Base-by-base conservation (phyloP, 306 rosid genomes). In the Nissolia schottii region DNA sequence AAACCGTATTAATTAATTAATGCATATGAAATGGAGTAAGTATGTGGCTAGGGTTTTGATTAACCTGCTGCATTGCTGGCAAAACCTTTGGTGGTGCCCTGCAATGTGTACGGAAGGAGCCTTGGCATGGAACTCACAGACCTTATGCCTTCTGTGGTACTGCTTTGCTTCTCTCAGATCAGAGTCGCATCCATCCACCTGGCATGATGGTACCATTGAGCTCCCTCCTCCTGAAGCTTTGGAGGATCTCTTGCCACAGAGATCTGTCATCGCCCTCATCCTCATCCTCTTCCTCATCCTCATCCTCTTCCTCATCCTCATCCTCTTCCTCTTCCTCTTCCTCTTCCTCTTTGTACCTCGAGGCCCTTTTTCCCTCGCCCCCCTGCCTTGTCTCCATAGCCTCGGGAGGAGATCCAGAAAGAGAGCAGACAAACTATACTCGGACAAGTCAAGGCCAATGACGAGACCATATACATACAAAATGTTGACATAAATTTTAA, bases 21-120 rank as follows among this genome's bases (percentile, higher is more conserved):
- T n/a, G n/a, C n/a, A 67, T 2, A 62, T 5, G 1, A 69, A 31
- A 46, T 4, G 73, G 61, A 70, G 70, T 90, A 4, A 11, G 10
- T 6, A 34, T n/a, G n/a, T n/a, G 40, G 40, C 2, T 34, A 88
- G 96, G 95, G 93, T 90, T 90, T 79, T 18, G 2, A 12, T 5
- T 15, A 84, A 79, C 99, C 97, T 88, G 95, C 99, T 94, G 56
- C 99, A 91, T 89, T 94, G 99, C 81, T 94, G 99, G 79, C 99
- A 94, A 82, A 94, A 94, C 40, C 99, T 86, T 72, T 91, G 91
- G 4, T 62, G 86, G 41, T 41, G 37, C n/a, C 87, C 97, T 22
- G 70, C 75, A 35, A 91, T 59, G 28, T 31, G 45, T 77, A 88
- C 96, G 56, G 31, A 37, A 46, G 78, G 60, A 73, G 84, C 89